Conservation (phyloP, 768 basidiomycete species). For the Suillus ampliporus region DNA sequence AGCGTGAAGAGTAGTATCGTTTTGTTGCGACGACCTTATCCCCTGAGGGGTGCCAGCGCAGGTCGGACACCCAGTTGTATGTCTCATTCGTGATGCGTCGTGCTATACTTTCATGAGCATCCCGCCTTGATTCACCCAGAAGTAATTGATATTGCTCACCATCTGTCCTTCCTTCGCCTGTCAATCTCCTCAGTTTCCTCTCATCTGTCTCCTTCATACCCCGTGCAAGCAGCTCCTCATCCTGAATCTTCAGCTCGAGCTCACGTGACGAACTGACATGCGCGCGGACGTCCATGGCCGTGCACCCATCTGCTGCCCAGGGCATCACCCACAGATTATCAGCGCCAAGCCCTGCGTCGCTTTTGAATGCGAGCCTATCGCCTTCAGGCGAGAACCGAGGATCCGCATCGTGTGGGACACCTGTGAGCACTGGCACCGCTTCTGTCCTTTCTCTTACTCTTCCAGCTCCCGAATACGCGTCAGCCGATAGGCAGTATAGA, state of each 20-base stretch:
- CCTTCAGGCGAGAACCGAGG: constrained; percentile 76
- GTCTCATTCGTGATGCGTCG: constrained; percentile 73
- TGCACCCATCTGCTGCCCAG: constrained; percentile 63
- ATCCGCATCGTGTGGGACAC: constrained; percentile 73
- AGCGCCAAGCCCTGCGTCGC: constrained; percentile 73
- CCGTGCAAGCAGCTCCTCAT: constrained; percentile 51
- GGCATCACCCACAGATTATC: constrained; percentile 77
- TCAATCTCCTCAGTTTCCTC: constrained; percentile 53
- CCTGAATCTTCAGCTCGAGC: constrained; percentile 42
- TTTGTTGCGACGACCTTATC: constrained; percentile 72
- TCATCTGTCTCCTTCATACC: constrained; percentile 58
- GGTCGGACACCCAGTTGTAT: constrained; percentile 70
- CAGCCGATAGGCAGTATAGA: constrained; percentile 68
- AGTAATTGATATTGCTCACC: constrained; percentile 36
- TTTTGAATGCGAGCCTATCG: constrained; percentile 67
- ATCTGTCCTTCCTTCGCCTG: constrained; percentile 59
- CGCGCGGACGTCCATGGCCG: constrained; percentile 58
- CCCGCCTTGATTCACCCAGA: not conserved
- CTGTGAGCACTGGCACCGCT: constrained; percentile 65
- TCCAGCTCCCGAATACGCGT: constrained; percentile 37
- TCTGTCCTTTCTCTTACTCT: constrained; percentile 29
- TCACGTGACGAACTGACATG: constrained; percentile 37
- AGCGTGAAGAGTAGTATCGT: constrained; percentile 72
- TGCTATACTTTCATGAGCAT: constrained; percentile 33
- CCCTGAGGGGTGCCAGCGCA: constrained; percentile 73